These are phyloP conservation scores for Penicillium argentinense DNA, from an alignment of 495 filamentous ascomycete species.

Conservation along the genomic window DNA sequence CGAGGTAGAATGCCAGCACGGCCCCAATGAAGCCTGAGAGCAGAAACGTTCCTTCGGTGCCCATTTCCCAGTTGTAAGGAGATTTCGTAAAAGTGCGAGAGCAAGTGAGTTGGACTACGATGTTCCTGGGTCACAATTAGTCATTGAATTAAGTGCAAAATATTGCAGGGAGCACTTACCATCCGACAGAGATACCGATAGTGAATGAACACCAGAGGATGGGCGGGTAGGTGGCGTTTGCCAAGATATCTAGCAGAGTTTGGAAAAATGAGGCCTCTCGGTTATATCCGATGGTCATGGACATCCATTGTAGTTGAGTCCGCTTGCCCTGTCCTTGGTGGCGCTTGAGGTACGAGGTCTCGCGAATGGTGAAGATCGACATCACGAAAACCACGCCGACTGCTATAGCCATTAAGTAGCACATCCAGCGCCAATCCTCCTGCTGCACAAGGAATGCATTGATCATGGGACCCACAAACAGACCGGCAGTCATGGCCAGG, in stretches of 20 bases:
- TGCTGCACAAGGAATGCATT: constrained; percentile 33
- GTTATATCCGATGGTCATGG: constrained; percentile 23
- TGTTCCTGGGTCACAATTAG: constrained; percentile 24
- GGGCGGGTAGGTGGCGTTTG: constrained; percentile 27
- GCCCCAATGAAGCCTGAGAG: constrained; percentile 32
- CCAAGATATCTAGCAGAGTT: constrained; percentile 22
- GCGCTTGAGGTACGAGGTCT: constrained; percentile 22
- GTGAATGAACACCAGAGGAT: constrained; percentile 32
- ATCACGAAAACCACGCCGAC: constrained; percentile 18
- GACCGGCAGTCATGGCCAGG: constrained; percentile 27
- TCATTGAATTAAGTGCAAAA: not conserved
- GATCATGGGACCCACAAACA: constrained; percentile 35
- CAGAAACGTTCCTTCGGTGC: constrained; percentile 28
- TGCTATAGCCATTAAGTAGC: constrained; percentile 27
- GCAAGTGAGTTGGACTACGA: constrained; percentile 33
- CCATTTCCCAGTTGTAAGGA: constrained; percentile 29
- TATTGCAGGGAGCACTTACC: constrained; percentile 13
- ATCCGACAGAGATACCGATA: constrained; percentile 32
- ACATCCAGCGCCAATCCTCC: constrained; percentile 35
- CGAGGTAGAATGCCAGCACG: constrained; percentile 31
- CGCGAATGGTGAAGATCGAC: constrained; percentile 27
- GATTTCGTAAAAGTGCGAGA: constrained; percentile 30
- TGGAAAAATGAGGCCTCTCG: constrained; percentile 27
- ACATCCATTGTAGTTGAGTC: constrained; percentile 25
- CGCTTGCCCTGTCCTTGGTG: constrained; percentile 7